phyloP scores from a whole-genome alignment of 1,284 basidiomycete species.

The Xerocomus amazonicus region DNA sequence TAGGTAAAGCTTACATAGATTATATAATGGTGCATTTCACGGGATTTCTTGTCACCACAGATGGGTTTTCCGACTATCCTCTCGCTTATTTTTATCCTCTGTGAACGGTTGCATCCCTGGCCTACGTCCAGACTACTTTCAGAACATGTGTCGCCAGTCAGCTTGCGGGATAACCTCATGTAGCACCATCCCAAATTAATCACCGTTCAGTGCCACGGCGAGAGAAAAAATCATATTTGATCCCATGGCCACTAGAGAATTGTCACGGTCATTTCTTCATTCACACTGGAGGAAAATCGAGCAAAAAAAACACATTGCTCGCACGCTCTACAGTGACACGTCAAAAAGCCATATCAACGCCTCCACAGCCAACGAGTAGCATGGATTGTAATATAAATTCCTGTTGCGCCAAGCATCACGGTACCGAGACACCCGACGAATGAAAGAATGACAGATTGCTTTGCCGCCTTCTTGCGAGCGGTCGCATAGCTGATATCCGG shows the following conservation, averaged over 20 bases:
- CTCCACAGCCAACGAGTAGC: slow-evolving; percentile 35
- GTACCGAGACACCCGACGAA: slow-evolving; percentile 44
- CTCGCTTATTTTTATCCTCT: slow-evolving; percentile 33
- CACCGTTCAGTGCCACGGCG: slow-evolving; percentile 29
- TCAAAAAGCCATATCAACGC: slow-evolving; percentile 20
- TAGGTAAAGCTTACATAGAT: slow-evolving; percentile 36
- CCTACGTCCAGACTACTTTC: slow-evolving; percentile 19
- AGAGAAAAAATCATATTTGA: slow-evolving; percentile 23
- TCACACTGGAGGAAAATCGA: slow-evolving; percentile 6
- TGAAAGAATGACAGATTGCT: slow-evolving; percentile 54
- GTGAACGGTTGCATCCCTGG: slow-evolving; percentile 26
- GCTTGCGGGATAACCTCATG: slow-evolving; percentile 33
- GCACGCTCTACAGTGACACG: slow-evolving; percentile 6
- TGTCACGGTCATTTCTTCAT: slow-evolving; percentile 14
- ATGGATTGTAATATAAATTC: slow-evolving; percentile 41
- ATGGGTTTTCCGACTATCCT: slow-evolving; percentile 9
- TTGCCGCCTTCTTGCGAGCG: slow-evolving; percentile 57
- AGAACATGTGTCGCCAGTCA: slow-evolving; percentile 25
- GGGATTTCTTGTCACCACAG: slow-evolving; percentile 22
- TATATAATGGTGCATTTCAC: slow-evolving; percentile 31
- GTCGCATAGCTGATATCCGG: slow-evolving; percentile 88
- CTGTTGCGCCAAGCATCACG: slow-evolving; percentile 42
- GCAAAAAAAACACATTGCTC: slow-evolving; percentile 25
- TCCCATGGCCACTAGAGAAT: slow-evolving; percentile 19
- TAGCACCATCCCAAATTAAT: slow-evolving; percentile 32